Conservation (phyloP, 768 basidiomycete genomes). For the Tricholoma furcatifolium region DNA sequence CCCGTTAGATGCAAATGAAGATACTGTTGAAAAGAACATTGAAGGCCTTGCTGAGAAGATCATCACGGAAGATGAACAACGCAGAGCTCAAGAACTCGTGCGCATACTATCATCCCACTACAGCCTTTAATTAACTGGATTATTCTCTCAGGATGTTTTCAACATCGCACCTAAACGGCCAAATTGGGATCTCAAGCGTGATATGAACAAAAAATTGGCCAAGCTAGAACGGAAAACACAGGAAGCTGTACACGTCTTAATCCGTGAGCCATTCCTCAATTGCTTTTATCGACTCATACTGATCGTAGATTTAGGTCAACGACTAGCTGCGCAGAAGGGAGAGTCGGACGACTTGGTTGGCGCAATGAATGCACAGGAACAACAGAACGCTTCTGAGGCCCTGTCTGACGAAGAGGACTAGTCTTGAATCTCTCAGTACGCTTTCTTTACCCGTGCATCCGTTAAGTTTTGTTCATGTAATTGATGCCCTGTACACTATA, state of each 20-base stretch:
- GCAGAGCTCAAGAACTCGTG: conserved; percentile 85
- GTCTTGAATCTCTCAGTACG: conserved; percentile 17
- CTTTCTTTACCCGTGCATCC: conserved; percentile 13
- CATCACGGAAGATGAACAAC: conserved; percentile 83
- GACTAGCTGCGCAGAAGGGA: conserved; percentile 77
- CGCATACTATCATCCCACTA: conserved; percentile 20
- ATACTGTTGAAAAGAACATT: conserved; percentile 87
- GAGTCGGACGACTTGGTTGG: conserved; percentile 77
- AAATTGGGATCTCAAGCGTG: conserved; percentile 95
- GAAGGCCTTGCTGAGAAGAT: conserved; percentile 83
- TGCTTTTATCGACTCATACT: background rate
- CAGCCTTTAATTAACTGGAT: background rate
- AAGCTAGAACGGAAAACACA: conserved; percentile 91
- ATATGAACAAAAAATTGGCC: conserved; percentile 86
- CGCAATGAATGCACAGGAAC: conserved; percentile 79
- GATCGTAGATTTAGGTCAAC: conserved; percentile 52
- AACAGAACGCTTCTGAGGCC: conserved; percentile 48
- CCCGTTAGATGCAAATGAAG: conserved; percentile 56
- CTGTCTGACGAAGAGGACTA: conserved; percentile 63
- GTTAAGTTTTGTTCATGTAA: conserved; percentile 9
- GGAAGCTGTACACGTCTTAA: conserved; percentile 88
- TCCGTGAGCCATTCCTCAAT: conserved; percentile 62
- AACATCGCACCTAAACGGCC: conserved; percentile 97
- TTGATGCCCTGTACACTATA: background rate
- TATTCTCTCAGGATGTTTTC: conserved; percentile 72